Evolutionary conservation across 2,329 filamentous ascomycete species (phyloP).

Genomic region (Celoporthe dispersa): DNA sequence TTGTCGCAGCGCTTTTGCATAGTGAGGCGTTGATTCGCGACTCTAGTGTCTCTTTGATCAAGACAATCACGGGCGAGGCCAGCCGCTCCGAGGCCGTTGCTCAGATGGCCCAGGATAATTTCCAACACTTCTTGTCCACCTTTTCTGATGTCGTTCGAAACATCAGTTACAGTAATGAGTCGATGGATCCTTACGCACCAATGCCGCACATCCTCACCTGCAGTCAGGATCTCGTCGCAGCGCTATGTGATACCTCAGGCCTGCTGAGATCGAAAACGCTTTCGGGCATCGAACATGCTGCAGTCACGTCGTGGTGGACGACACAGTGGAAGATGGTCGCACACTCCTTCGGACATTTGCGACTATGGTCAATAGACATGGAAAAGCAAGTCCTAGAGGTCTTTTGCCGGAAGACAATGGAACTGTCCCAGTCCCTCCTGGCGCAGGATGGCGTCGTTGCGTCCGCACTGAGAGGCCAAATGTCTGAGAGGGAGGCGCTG

Average conservation of each 20-base stretch:
- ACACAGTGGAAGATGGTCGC: slow-evolving; percentile 81
- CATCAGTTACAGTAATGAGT: slow-evolving; percentile 47
- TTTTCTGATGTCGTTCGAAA: slow-evolving; percentile 48
- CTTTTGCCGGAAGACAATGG: slow-evolving; percentile 94
- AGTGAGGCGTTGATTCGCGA: slow-evolving; percentile 80
- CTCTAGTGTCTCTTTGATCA: slow-evolving; percentile 80
- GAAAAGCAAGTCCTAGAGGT: slow-evolving; percentile 83
- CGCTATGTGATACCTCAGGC: slow-evolving; percentile 61
- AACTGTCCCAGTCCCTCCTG: slow-evolving; percentile 85
- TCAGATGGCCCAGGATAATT: slow-evolving; percentile 50
- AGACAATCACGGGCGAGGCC: slow-evolving; percentile 74
- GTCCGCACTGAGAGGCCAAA: slow-evolving; percentile 58
- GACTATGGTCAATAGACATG: slow-evolving; percentile 77
- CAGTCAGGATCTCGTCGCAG: slow-evolving; percentile 60
- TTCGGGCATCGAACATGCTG: slow-evolving; percentile 63
- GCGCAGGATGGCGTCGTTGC: slow-evolving; percentile 84
- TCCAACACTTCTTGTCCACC: slow-evolving; percentile 48
- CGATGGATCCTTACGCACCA: slow-evolving; percentile 57
- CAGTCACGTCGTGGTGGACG: slow-evolving; percentile 80
- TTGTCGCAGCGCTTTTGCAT: slow-evolving; percentile 81
- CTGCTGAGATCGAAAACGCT: slow-evolving; percentile 60
- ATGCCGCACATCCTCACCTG: slow-evolving; percentile 62
- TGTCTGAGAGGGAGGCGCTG: slow-evolving; percentile 46
- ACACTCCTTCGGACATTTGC: slow-evolving; percentile 81
- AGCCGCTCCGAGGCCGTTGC: slow-evolving; percentile 55